phyloP scores from a whole-genome alignment of 2,329 filamentous ascomycete genomes.

The Xylariaceae sp. region DNA sequence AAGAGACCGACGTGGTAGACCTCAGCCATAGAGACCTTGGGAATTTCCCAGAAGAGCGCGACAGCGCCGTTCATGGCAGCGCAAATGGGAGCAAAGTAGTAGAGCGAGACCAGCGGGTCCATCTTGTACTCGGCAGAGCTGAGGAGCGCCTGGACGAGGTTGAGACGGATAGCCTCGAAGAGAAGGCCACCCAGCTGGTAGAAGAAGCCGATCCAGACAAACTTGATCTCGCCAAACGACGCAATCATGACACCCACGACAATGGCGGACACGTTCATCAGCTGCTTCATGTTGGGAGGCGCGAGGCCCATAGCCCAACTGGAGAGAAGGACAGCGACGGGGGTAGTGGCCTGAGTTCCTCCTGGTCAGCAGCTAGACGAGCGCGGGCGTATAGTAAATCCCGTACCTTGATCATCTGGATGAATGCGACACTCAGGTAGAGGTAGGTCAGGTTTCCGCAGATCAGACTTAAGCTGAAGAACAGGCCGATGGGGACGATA shows the following conservation, averaged over 20 bases:
- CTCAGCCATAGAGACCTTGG: constrained; percentile 59
- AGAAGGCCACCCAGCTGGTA: constrained; percentile 72
- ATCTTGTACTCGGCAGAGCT: constrained; percentile 84
- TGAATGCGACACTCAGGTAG: constrained; percentile 92
- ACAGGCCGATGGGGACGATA: constrained; percentile 89
- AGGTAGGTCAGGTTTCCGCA: constrained; percentile 94
- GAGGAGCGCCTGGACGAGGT: constrained; percentile 76
- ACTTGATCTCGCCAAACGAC: constrained; percentile 91
- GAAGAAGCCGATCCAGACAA: constrained; percentile 71
- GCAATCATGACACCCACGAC: constrained; percentile 92
- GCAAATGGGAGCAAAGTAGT: constrained; percentile 84
- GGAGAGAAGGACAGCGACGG: constrained; percentile 83
- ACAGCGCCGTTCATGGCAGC: constrained; percentile 72
- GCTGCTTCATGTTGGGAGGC: constrained; percentile 74
- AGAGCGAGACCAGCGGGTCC: constrained; percentile 81
- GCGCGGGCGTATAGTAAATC: neutral
- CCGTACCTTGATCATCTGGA: constrained; percentile 93
- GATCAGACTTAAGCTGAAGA: constrained; percentile 94
- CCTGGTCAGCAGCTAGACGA: too few species aligned
- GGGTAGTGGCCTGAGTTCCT: constrained; percentile 79
- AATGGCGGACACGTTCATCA: constrained; percentile 90
- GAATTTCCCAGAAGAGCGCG: constrained; percentile 67
- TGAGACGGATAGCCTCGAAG: constrained; percentile 76
- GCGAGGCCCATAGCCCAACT: constrained; percentile 83
- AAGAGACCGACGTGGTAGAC: constrained; percentile 66